These are phyloP conservation scores for Ophiostoma novo-ulmi DNA, from an alignment of 2,329 filamentous ascomycete genomes.

Conservation along the genomic window DNA sequence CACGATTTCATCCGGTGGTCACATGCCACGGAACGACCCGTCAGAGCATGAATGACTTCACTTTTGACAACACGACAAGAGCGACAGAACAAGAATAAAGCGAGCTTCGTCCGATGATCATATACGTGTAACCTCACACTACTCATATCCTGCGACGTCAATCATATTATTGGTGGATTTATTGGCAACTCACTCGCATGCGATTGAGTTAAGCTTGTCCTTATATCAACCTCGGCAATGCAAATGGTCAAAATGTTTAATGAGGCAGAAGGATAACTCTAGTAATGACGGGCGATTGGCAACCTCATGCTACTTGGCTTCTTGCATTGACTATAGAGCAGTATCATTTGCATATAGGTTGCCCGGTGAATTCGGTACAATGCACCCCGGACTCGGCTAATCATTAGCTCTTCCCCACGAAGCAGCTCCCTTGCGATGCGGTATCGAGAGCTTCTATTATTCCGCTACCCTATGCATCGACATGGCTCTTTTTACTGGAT, in stretches of 20 bases:
- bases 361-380: conserved; percentile 1
- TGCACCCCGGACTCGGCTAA: not conserved
- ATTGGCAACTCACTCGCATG: not conserved
- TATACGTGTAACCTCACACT: not conserved
- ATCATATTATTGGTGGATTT: not conserved
- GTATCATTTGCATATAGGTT: not conserved
- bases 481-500: not conserved
- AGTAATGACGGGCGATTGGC: not conserved
- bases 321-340: not conserved
- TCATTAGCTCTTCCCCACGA: conserved; percentile 6
- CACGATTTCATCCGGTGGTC: not conserved
- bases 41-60: not conserved
- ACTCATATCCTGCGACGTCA: not conserved
- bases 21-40: not conserved
- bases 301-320: not conserved
- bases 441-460: not conserved
- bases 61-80: not conserved
- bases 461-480: conserved; percentile 11
- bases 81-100: not conserved
- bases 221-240: not conserved
- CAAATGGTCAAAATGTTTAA: not conserved
- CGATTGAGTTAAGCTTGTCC: not conserved
- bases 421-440: conserved; percentile 3
- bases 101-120: not conserved
- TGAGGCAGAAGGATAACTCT: not conserved